Base-by-base conservation (phyloP, 768 basidiomycete genomes). In the Calocybe gangraenosa region DNA sequence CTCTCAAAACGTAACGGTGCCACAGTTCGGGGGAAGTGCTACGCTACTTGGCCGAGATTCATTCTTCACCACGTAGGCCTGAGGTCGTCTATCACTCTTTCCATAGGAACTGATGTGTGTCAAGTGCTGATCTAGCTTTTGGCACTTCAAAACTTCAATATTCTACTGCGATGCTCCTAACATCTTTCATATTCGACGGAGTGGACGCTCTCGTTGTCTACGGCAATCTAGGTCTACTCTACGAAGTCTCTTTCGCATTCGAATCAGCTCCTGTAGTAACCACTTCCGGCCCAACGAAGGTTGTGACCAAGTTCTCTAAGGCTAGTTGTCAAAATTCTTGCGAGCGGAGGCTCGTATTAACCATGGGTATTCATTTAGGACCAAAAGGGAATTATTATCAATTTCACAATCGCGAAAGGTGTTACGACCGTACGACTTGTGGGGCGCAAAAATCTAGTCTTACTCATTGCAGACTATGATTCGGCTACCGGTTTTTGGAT, bases 41-140 rank as follows among this genome's bases (percentile, higher is more conserved):
- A 50, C 49, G n/a, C 28, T 53, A 17, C 49, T 46, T 31, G 52
- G 49, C 32, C 52, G 52, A 7, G 49, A 53, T 48, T 50, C 49
- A 19, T 42, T 53, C 7, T 30, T 53, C 13, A 50, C 36, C 18
- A 45, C 35, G 48, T 46, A 40, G n/a, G 42, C 14, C 19, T 23
- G n/a, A 14, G 15, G 1, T 1, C 14, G 21, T 20, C 3, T 31
- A 13, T 9, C 14, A 10, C 18, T 32, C 18, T 11, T 17, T 3
- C 17, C 31, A 15, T 25, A 28, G n/a, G 32, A 15, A 9, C 38
- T 46, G 21, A 46, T n/a, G 9, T 3, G 7, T 11, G 11, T 44
- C 2, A 13, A 50, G 49, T 18, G 36, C 52, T 15, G 46, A 53
- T 37, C 30, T 53, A 4, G 4, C 23, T 17, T 53, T 53, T 46